Evolutionary conservation across 2,329 filamentous ascomycete genomes (phyloP).

Genomic region (Ceratocystis eucalypticola): DNA sequence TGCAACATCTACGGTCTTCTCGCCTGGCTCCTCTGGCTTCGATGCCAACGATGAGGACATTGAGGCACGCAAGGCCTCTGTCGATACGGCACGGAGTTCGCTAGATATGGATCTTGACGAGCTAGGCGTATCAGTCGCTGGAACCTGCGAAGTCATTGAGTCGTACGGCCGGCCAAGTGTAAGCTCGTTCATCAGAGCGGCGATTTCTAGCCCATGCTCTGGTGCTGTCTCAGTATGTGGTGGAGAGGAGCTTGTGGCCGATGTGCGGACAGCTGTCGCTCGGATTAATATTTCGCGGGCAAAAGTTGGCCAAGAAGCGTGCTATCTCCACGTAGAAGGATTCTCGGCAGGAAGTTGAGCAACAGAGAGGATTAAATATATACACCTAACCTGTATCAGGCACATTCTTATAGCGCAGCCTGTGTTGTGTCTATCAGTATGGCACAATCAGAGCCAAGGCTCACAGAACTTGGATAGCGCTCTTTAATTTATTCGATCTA

Average conservation of each 20-base stretch:
- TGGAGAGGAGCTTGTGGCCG: slow-evolving; percentile 40
- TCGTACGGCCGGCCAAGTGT: slow-evolving; percentile 15
- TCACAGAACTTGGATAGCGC: slow-evolving; percentile 9
- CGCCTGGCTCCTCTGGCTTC: slow-evolving; percentile 13
- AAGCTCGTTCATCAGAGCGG: slow-evolving; percentile 33
- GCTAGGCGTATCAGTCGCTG: slow-evolving; percentile 6
- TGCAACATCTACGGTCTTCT: slow-evolving; percentile 16
- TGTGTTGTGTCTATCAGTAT: background rate
- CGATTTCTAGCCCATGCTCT: slow-evolving; percentile 36
- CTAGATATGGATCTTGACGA: slow-evolving; percentile 12
- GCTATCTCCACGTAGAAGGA: slow-evolving; percentile 16
- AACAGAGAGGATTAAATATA: background rate
- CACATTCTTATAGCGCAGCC: background rate
- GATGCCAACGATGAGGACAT: slow-evolving; percentile 10
- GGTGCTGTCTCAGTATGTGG: slow-evolving; percentile 45
- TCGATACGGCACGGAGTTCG: slow-evolving; percentile 16
- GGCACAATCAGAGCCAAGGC: slow-evolving; percentile 3
- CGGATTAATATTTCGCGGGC: slow-evolving; percentile 20
- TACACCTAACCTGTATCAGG: too few species aligned
- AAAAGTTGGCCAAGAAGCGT: slow-evolving; percentile 9
- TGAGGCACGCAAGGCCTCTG: slow-evolving; percentile 8
- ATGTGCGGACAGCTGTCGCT: slow-evolving; percentile 42
- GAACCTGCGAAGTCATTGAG: slow-evolving; percentile 6
- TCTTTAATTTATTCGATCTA: background rate
- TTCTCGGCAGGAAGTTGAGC: slow-evolving; percentile 16